phyloP scores from a whole-genome alignment of 176 grass and related monocot species.

The Carex scoparia region DNA sequence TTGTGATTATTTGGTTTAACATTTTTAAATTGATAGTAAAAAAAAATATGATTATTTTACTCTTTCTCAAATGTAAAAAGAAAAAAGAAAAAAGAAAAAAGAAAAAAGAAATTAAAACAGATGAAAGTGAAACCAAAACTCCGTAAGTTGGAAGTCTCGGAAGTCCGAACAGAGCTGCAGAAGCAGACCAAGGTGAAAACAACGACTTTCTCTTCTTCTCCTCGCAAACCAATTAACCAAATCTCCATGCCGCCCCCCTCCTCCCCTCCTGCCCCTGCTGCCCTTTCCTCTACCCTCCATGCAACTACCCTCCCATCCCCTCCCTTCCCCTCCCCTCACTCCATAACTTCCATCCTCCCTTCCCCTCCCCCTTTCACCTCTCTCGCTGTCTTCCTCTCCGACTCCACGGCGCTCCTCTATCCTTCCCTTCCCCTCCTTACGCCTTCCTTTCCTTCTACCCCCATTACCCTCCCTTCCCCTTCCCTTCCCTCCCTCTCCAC shows the following conservation, averaged over 20 bases:
- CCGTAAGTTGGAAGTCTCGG: not conserved
- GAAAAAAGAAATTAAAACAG: not conserved
- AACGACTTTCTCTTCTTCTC: slow-evolving; percentile 31
- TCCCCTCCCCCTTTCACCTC: slow-evolving; percentile 39
- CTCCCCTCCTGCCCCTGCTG: slow-evolving; percentile 36
- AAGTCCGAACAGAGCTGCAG: not conserved
- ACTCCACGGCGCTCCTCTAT: slow-evolving; percentile 10
- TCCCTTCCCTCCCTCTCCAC: slow-evolving; percentile 40
- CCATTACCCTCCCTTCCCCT: slow-evolving; percentile 36
- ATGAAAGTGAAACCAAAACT: not conserved
- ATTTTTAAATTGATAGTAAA: no score
- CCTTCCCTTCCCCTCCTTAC: slow-evolving; percentile 43
- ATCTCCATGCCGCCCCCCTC: slow-evolving; percentile 26
- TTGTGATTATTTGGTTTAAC: no score
- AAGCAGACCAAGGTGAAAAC: slow-evolving; percentile 36
- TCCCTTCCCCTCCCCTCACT: slow-evolving; percentile 44
- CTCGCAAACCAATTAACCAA: not conserved
- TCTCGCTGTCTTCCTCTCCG: slow-evolving; percentile 50
- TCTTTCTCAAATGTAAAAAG: not conserved
- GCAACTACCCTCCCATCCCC: slow-evolving; percentile 42
- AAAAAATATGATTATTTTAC: no score
- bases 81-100: not conserved
- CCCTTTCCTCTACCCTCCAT: slow-evolving; percentile 53
- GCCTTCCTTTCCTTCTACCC: slow-evolving; percentile 41
- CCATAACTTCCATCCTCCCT: slow-evolving; percentile 49